These are phyloP conservation scores for Leptodermis oblonga DNA, from an alignment of 257 asterid species.

Conservation along the genomic window DNA sequence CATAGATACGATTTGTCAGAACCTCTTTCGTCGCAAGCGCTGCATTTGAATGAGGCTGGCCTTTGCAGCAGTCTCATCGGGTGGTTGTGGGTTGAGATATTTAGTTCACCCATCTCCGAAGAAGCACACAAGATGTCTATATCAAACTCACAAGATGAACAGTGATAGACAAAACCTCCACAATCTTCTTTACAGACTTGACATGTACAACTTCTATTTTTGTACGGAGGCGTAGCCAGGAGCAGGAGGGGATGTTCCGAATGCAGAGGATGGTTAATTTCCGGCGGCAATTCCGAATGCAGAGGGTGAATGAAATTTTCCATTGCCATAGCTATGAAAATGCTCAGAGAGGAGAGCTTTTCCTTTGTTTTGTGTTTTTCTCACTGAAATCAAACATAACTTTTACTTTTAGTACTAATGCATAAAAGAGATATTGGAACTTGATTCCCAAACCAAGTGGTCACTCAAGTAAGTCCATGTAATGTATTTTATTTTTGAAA, in stretches of 20 bases:
- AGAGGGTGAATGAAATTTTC: too few relatives aligned
- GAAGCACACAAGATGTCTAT: background rate
- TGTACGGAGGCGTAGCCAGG: background rate
- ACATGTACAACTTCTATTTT: background rate
- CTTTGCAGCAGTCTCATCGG: background rate
- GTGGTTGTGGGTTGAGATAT: background rate
- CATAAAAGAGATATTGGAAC: too few relatives aligned
- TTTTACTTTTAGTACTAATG: too few relatives aligned
- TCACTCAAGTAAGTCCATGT: too few relatives aligned
- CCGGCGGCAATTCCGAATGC: background rate
- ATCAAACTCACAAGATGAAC: background rate
- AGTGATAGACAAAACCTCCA: background rate
- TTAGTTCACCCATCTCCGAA: background rate
- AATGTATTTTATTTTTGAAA: too few relatives aligned
- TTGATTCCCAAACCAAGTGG: too few relatives aligned
- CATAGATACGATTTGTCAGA: background rate
- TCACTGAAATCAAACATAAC: too few relatives aligned
- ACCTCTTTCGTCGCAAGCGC: constrained; percentile 10
- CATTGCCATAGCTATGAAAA: too few relatives aligned
- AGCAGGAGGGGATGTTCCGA: background rate
- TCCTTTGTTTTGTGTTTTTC: too few relatives aligned
- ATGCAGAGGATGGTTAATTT: background rate
- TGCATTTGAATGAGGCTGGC: constrained; percentile 1
- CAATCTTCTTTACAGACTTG: background rate
- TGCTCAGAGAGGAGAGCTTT: too few relatives aligned